Percentiles rank a stretch among this genome's conserved stretches.
Evolutionary conservation across 164 flowering plant species (phyloP).

Genomic region (Vitis cinerea): DNA sequence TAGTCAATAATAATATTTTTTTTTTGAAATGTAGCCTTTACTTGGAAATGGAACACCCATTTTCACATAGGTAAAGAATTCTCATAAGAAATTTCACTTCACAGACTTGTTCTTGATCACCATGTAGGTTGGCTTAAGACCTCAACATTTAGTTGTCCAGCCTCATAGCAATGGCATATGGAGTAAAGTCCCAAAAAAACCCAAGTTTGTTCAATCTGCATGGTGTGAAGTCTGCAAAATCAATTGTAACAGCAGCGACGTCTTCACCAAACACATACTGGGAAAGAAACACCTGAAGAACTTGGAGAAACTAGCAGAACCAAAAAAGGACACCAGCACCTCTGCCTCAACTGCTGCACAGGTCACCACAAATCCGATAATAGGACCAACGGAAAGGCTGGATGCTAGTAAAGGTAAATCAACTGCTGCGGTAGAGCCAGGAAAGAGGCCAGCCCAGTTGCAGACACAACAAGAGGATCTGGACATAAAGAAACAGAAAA

Average conservation of each 20-base stretch:
- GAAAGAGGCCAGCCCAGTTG: background rate
- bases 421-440: background rate
- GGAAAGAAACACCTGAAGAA: conserved; percentile 28
- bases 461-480: conserved; percentile 14
- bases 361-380: background rate
- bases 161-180: background rate
- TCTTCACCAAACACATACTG: conserved; percentile 12
- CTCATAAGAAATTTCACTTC: no score
- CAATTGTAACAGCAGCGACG: conserved; percentile 22
- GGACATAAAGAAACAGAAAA: conserved; percentile 26
- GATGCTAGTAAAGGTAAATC: conserved; percentile 2
- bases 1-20: no score
- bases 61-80: no score
- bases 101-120: background rate
- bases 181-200: conserved; percentile 3
- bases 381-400: conserved; percentile 13
- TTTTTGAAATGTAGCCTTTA: no score
- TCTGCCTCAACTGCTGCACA: conserved; percentile 7
- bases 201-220: conserved; percentile 22
- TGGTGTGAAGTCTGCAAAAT: conserved; percentile 35
- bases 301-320: conserved; percentile 18
- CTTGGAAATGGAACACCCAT: no score
- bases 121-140: conserved; percentile 17
- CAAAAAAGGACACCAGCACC: background rate
- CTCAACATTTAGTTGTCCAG: conserved; percentile 11